phyloP scores from a whole-genome alignment of 148 eudicot genomes.

The Spergularia marina region DNA sequence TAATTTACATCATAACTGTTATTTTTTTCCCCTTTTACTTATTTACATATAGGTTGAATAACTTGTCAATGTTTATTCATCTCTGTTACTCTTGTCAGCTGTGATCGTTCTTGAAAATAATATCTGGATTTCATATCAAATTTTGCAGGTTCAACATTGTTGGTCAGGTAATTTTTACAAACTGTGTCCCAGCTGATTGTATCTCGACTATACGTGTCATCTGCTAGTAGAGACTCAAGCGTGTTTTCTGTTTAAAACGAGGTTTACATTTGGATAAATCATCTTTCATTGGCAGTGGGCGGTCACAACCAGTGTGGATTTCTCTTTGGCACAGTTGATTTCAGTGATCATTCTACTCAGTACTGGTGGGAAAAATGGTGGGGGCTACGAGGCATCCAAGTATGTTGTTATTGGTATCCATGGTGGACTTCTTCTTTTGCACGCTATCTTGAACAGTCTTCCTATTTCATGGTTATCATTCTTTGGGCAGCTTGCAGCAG shows the following conservation, averaged over 20 bases:
- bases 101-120: constrained; percentile 1
- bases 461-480: constrained; percentile 80
- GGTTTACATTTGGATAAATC: constrained; percentile 8
- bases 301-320: constrained; percentile 85
- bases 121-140: not conserved
- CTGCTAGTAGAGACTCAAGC: constrained; percentile 6
- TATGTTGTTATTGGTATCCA: constrained; percentile 72
- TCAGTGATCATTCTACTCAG: constrained; percentile 87
- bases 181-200: constrained; percentile 12
- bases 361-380: constrained; percentile 94
- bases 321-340: constrained; percentile 81
- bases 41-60: not conserved
- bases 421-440: constrained; percentile 68
- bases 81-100: not conserved
- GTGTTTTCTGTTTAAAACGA: not conserved
- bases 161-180: constrained; percentile 71
- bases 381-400: constrained; percentile 84
- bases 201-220: constrained; percentile 6
- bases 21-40: not conserved
- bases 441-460: constrained; percentile 83
- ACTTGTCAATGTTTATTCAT: not conserved
- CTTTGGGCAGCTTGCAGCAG: constrained; percentile 89
- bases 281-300: constrained; percentile 80
- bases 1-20: no score
- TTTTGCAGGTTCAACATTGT: constrained; percentile 93